A percentile compares a stretch with the other conserved stretches of the same genome.
Conservation (phyloP, 805 yeast species). For the Dipodascus albidus region DNA sequence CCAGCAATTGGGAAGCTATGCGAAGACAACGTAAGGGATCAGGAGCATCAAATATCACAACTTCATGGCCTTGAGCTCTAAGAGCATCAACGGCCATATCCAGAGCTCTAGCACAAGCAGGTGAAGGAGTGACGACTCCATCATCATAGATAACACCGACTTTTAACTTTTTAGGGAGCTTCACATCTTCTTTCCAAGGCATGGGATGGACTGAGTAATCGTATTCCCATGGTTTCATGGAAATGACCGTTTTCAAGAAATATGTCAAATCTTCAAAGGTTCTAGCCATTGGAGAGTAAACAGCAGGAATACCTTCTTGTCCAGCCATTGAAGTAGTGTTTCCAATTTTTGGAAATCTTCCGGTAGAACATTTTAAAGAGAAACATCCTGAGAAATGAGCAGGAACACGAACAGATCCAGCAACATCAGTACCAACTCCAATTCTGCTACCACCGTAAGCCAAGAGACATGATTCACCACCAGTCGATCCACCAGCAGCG, state of each 20-base stretch:
- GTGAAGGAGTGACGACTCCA: conserved; percentile 39
- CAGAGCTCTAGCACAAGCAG: conserved; percentile 34
- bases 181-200: conserved; percentile 36
- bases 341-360: conserved; percentile 35
- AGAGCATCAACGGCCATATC: conserved; percentile 30
- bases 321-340: conserved; percentile 33
- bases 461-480: conserved; percentile 41
- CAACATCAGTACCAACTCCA: conserved; percentile 47
- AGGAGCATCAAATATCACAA: conserved; percentile 36
- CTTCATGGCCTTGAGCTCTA: conserved; percentile 34
- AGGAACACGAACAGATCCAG: conserved; percentile 46
- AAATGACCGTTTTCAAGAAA: conserved; percentile 35
- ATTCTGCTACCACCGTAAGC: conserved; percentile 36
- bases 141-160: conserved; percentile 39
- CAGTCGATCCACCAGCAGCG: conserved; percentile 44
- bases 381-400: conserved; percentile 42
- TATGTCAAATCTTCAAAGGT: conserved; percentile 39
- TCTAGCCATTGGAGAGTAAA: conserved; percentile 36
- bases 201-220: conserved; percentile 39
- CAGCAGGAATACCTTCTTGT: conserved; percentile 36
- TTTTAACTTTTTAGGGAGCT: conserved; percentile 30
- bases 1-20: conserved; percentile 34
- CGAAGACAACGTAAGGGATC: conserved; percentile 47
- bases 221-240: conserved; percentile 42
- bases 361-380: conserved; percentile 39